Evolutionary conservation across 345 rosid genomes (phyloP).

Genomic region (sweet orange (Citrus sinensis)): DVS_A1.0 CM039161.1:20088501-20089000

Average conservation of each 20-base stretch:
- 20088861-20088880: conserved; percentile 60
- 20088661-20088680: too few relatives aligned
- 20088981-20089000: conserved; percentile 47
- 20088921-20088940: conserved; percentile 22
- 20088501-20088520: too few relatives aligned
- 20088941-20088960: not conserved
- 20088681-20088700: not conserved
- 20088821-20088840: conserved; percentile 11
- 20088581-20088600: too few relatives aligned
- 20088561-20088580: too few relatives aligned
- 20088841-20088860: conserved; percentile 43
- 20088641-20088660: too few relatives aligned
- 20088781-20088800: not conserved
- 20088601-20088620: too few relatives aligned
- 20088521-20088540: too few relatives aligned
- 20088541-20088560: too few relatives aligned
- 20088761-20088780: not conserved
- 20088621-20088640: too few relatives aligned
- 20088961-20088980: conserved; percentile 17
- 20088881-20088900: conserved; percentile 16
- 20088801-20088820: conserved; percentile 3
- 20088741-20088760: not conserved
- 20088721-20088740: not conserved
- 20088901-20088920: conserved; percentile 31
- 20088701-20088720: not conserved